phyloP scores from a whole-genome alignment of 352 stramenopile genomes.

The Pythium myriotylum region DNA sequence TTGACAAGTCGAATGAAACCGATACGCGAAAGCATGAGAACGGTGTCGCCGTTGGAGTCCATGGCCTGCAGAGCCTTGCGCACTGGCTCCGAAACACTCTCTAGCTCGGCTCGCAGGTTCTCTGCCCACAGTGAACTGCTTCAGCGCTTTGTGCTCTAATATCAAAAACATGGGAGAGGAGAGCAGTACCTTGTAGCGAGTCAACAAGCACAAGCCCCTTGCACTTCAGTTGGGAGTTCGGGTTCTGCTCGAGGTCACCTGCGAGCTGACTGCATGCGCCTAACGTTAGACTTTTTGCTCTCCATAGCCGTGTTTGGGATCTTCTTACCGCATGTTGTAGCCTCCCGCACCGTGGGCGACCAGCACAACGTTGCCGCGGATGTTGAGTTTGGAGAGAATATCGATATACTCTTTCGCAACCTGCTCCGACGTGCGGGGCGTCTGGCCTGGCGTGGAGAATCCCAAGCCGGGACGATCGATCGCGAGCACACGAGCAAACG shows the following conservation, averaged over 20 bases:
- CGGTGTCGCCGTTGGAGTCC: slow-evolving; percentile 63
- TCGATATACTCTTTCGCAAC: slow-evolving; percentile 67
- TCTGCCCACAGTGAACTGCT: slow-evolving; percentile 30
- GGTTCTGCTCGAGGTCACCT: slow-evolving; percentile 38
- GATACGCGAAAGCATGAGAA: slow-evolving; percentile 52
- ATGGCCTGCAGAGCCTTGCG: slow-evolving; percentile 54
- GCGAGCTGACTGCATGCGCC: slow-evolving; percentile 39
- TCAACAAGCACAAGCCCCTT: slow-evolving; percentile 76
- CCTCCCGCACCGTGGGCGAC: slow-evolving; percentile 73
- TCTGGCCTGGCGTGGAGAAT: slow-evolving; percentile 53
- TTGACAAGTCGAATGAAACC: slow-evolving; percentile 75
- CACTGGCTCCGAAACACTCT: slow-evolving; percentile 63
- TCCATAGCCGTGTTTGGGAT: too few species aligned
- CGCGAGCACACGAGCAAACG: slow-evolving; percentile 59
- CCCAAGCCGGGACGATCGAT: slow-evolving; percentile 78
- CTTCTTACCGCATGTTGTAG: slow-evolving; percentile 74
- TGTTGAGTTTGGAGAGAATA: slow-evolving; percentile 58
- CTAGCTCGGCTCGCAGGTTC: slow-evolving; percentile 57
- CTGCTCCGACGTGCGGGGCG: slow-evolving; percentile 56
- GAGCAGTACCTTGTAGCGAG: slow-evolving; percentile 47
- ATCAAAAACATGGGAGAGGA: too few species aligned
- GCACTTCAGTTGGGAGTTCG: slow-evolving; percentile 34
- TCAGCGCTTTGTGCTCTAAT: too few species aligned
- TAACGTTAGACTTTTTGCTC: neutral
- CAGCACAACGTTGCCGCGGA: slow-evolving; percentile 62